Evolutionary conservation across 108 stramenopile species (phyloP).

Genomic region (Discostella stelligeroides): DNA sequence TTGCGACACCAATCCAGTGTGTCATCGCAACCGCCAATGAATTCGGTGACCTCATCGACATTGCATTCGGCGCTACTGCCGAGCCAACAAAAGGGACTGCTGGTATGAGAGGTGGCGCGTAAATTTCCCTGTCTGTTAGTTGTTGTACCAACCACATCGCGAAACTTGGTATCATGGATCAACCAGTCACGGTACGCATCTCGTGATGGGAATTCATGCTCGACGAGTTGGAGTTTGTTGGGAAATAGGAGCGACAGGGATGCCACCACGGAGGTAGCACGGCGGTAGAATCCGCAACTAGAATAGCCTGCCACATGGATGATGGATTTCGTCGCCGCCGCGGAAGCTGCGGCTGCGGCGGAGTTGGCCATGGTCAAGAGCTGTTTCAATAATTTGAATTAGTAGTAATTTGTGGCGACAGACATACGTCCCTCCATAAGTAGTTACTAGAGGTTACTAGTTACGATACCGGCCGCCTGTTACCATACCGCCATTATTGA

Average conservation of each 20-base stretch:
- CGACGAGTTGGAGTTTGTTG: conserved; percentile 60
- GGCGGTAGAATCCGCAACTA: conserved; percentile 80
- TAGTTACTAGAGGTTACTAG: no score
- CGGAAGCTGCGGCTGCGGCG: conserved; percentile 2
- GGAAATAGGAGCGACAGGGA: conserved; percentile 85
- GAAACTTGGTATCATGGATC: conserved; percentile 51
- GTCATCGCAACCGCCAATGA: conserved; percentile 87
- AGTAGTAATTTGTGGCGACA: no score
- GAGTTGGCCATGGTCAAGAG: conserved; percentile 1
- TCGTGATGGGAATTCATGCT: conserved; percentile 72
- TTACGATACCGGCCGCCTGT: no score
- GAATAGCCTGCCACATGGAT: conserved; percentile 35
- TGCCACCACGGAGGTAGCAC: conserved; percentile 65
- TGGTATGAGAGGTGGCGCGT: conserved; percentile 23
- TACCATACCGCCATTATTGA: no score
- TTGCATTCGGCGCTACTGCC: conserved; percentile 34
- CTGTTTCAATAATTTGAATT: no score
- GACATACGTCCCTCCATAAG: no score
- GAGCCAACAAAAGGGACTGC: conserved; percentile 78
- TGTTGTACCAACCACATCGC: conserved; percentile 2
- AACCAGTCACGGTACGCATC: conserved; percentile 80
- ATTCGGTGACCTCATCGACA: conserved; percentile 58
- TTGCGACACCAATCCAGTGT: conserved; percentile 74
- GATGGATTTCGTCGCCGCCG: conserved; percentile 20
- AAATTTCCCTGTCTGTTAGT: conserved; percentile 16